phyloP scores from a whole-genome alignment of 1,284 basidiomycete species.

The Leccinum holopus region DNA sequence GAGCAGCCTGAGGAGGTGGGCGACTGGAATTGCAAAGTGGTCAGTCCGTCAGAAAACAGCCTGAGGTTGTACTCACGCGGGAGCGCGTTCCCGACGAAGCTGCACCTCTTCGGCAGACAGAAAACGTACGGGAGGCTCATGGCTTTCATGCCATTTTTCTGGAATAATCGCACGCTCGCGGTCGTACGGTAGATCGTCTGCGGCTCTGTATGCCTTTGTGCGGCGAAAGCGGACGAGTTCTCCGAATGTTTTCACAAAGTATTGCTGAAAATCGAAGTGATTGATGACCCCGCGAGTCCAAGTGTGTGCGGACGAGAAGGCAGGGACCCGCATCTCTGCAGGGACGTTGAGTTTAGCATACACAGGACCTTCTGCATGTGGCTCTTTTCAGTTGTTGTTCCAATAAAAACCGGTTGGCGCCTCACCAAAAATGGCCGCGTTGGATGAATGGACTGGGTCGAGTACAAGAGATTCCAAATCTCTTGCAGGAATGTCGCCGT shows the following conservation, averaged over 20 bases:
- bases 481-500: neutral
- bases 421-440: neutral
- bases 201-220: neutral
- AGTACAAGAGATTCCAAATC: neutral
- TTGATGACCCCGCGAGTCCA: neutral
- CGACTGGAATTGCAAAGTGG: neutral
- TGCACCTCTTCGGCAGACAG: neutral
- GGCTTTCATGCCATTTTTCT: neutral
- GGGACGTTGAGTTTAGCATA: neutral
- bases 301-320: neutral
- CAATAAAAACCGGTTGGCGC: neutral
- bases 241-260: neutral
- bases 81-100: neutral
- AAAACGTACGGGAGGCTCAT: neutral
- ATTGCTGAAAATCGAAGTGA: neutral
- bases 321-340: neutral
- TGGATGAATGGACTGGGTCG: neutral
- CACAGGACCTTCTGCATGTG: neutral
- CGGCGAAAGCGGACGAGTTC: neutral
- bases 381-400: neutral
- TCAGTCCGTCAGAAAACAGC: neutral
- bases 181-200: neutral
- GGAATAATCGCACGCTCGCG: neutral
- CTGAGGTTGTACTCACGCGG: neutral
- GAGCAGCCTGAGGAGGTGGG: neutral